These are phyloP conservation scores for Lolium perenne DNA, from an alignment of 176 grass and related monocot genomes.

Conservation along the genomic window DNA sequence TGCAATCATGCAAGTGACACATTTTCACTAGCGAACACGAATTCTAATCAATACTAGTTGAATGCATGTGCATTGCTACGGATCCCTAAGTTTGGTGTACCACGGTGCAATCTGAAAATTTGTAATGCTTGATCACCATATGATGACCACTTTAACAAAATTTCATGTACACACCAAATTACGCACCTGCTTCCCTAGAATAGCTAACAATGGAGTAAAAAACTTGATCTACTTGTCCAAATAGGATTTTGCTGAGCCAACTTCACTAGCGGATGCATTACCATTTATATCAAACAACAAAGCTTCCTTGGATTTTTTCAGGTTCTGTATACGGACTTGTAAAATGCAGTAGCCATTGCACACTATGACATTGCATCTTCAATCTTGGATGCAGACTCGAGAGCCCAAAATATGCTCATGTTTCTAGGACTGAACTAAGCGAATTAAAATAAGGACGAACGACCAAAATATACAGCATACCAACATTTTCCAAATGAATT, in stretches of 20 bases:
- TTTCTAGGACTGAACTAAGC: slow-evolving; percentile 65
- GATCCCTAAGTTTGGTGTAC: too few species aligned
- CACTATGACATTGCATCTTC: slow-evolving; percentile 56
- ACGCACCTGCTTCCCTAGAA: slow-evolving; percentile 89
- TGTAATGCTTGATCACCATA: too few species aligned
- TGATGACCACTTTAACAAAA: too few species aligned
- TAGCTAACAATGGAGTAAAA: slow-evolving; percentile 54
- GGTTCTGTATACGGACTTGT: slow-evolving; percentile 51
- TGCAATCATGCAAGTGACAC: too few species aligned
- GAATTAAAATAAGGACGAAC: neutral
- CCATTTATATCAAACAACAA: neutral
- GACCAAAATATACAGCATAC: neutral
- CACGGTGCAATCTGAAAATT: too few species aligned
- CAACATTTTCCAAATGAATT: neutral
- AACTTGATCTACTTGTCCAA: slow-evolving; percentile 55
- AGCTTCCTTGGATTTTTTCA: too few species aligned
- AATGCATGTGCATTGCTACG: too few species aligned
- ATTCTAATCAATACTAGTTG: too few species aligned
- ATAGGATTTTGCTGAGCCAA: slow-evolving; percentile 38
- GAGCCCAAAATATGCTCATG: slow-evolving; percentile 72
- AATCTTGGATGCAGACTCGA: slow-evolving; percentile 51
- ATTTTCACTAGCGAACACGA: too few species aligned
- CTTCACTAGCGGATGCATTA: slow-evolving; percentile 42
- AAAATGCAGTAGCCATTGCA: slow-evolving; percentile 55
- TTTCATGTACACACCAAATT: neutral